Conservation (phyloP, 2,329 filamentous ascomycete species). For the Acephala macrosclerotiorum region DNA sequence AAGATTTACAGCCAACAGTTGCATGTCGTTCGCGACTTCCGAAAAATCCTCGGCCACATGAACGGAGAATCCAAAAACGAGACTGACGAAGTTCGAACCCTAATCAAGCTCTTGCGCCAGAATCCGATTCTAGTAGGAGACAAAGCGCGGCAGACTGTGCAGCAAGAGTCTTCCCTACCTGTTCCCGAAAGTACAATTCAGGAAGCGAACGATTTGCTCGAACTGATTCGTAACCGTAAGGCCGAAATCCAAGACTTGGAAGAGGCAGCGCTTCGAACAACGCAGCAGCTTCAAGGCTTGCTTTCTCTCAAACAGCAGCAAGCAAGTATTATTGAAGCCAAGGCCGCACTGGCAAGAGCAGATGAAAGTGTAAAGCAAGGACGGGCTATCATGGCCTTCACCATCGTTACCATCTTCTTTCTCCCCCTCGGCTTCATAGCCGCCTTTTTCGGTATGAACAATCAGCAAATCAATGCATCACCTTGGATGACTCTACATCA, state of each 20-base stretch:
- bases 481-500: conserved; percentile 14
- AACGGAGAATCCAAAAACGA: conserved; percentile 27
- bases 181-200: conserved; percentile 28
- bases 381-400: conserved; percentile 54
- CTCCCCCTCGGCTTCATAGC: conserved; percentile 50
- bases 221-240: conserved; percentile 35
- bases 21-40: conserved; percentile 20
- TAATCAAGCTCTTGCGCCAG: conserved; percentile 15
- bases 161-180: not conserved
- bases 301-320: conserved; percentile 55
- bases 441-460: conserved; percentile 51
- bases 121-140: conserved; percentile 13
- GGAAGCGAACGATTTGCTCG: conserved; percentile 29
- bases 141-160: not conserved
- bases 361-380: conserved; percentile 52
- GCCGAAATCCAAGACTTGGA: conserved; percentile 33
- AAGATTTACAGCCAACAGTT: conserved; percentile 45
- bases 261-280: conserved; percentile 25
- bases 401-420: conserved; percentile 55
- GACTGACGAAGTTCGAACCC: conserved; percentile 18
- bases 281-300: conserved; percentile 42
- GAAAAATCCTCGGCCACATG: conserved; percentile 25
- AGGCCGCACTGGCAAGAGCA: conserved; percentile 49
- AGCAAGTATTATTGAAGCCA: conserved; percentile 53
- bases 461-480: conserved; percentile 14